phyloP scores from a whole-genome alignment of 306 rosid species.

The Medicago truncatula region DNA sequence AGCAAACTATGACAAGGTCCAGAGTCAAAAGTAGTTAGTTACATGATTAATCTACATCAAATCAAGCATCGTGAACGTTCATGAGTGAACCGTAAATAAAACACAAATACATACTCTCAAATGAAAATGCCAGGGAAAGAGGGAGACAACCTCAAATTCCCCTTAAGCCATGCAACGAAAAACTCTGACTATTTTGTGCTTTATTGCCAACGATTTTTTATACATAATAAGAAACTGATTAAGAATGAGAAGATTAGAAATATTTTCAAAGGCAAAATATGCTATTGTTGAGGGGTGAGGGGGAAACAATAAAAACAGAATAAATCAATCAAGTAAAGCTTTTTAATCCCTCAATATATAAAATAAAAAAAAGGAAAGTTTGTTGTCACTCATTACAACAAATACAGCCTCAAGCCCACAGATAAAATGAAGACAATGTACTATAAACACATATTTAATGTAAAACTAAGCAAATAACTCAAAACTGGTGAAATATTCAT shows the following conservation, averaged over 20 bases:
- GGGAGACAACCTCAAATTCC: constrained; percentile 8
- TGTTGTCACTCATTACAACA: background rate
- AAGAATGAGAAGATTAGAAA: background rate
- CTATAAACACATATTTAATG: background rate
- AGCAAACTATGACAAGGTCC: constrained; percentile 16
- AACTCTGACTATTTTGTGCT: background rate
- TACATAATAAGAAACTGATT: background rate
- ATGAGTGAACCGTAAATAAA: background rate
- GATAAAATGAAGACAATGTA: background rate
- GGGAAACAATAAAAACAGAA: background rate
- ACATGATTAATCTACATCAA: constrained; percentile 10
- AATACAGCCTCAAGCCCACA: background rate
- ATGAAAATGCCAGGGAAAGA: background rate
- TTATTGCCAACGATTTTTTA: background rate
- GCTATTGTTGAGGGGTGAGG: background rate
- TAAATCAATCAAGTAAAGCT: background rate
- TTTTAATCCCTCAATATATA: no score
- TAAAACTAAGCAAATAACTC: no score
- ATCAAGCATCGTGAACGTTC: constrained; percentile 1
- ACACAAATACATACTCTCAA: constrained; percentile 10
- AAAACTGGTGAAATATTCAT: no score
- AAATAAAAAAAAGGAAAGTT: background rate
- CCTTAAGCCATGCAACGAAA: background rate
- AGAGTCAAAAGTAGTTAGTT: background rate
- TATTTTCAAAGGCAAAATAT: background rate